Base-by-base conservation (phyloP, 805 yeast species). In the Dipodascus albidus region DNA sequence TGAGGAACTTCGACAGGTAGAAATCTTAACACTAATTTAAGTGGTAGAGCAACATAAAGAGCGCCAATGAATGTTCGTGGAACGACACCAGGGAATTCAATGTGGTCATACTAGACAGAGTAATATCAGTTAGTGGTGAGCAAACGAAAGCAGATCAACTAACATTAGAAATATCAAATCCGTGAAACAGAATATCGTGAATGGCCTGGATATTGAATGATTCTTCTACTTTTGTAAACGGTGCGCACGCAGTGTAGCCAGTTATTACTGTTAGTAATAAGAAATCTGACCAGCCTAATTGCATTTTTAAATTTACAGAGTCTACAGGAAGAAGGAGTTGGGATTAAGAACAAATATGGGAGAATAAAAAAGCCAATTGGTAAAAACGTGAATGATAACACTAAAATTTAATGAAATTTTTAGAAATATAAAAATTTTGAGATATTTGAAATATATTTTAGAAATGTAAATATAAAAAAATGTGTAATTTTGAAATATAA, bases 201-300 rank as follows among this genome's bases (percentile, higher is more conserved):
- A 87, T 73, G 0, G 97, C 97, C 62, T 91, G 97, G 48, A 87
- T 72, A 60, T 83, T 87, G 74, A 91, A 91, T 24, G 96, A 87
- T 66, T 91, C 98, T 65, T 91, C 97, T 0, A 91, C 96, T 68
- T 91, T 91, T 1, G 97, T 84, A 67, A 71, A 87, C 0, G 96
- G 97, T 0, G 96, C 76, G 1, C 78, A 60, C 9, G 71, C 57
- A 56, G 85, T 60, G 63, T 83, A 81, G 49, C 68, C 67, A 1
- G 73, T 64, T 9, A 85, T 73, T 3, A 76, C 64, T 2, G 68
- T 71, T 20, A 85, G 56, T 15, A 83, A 65, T 3, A 70, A 54
- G 4, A 71, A 60, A 51, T 71, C 75, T 23, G 64, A 54, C 17
- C 62, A 52, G 48, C 63, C 66, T 47, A 64, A 50, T 55, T 47